Evolutionary conservation across 148 eudicot species (phyloP), one percentile per base, ranked within the genome.

Genomic region (Rhododendron molle): DNA sequence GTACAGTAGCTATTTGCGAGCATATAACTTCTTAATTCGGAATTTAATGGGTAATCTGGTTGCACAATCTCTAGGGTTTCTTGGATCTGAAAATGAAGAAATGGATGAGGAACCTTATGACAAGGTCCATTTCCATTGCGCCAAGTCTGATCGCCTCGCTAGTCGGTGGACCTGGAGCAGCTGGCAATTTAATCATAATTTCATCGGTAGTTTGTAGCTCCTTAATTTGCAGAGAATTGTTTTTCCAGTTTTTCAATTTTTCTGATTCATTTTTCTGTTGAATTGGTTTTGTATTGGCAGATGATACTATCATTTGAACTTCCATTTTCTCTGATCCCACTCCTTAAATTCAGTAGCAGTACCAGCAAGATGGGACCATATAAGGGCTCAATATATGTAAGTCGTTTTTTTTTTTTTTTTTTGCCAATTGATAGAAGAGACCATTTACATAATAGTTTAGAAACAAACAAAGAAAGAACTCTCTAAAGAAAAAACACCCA

Each of bases 291-390:
- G 43, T 5, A 38, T 38, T 38, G 43, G 78, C 84, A 87, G 97
- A 94, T 94, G 97, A 94, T 94, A 60, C 85, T 94, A 46, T 93
- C 97, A 36, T 94, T 93, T 87, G 95, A 93, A 71, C 95, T 94
- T 71, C 97, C 97, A 81, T 94, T 93, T 88, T 93, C 94, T 14
- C 91, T 94, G 81, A 93, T 94, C 56, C 97, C 97, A 2, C 94
- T 94, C 16, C 93, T 94, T 16, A 94, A 93, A 46, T 94, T 94
- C 88, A 94, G 94, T 43, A 90, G 92, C 85, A 76, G 92, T 58
- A 12, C 89, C 26, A 88, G 90, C 86, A 94, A 94, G 86, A 92
- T 94, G 95, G 97, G 95, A 65, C 94, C 92, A 32, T 94, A 94
- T 87, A 92, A 89, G 83, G 90, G 92, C 89, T 94, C 96, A 9